These are phyloP conservation scores for Pythium aristosporum DNA, from an alignment of 352 stramenopile species.

Conservation along the genomic window DNA sequence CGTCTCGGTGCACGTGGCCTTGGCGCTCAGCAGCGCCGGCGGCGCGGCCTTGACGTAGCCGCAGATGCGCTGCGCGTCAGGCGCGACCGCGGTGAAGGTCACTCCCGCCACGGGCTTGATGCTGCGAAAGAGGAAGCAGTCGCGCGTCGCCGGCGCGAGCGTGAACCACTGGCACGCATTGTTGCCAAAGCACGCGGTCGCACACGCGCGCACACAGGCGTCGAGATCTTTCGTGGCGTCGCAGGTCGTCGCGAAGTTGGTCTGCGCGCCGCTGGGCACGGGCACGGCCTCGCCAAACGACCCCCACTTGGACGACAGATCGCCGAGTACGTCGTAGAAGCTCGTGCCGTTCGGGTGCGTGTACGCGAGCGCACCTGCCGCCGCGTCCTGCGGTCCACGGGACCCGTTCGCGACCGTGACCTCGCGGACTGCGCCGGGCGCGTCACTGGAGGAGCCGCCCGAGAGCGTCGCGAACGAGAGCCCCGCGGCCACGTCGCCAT, in stretches of 20 bases:
- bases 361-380: constrained; percentile 1
- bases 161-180: constrained; percentile 26
- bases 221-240: not conserved
- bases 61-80: constrained; percentile 13
- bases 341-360: constrained; percentile 6
- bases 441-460: not conserved
- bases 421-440: constrained; percentile 11
- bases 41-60: constrained; percentile 18
- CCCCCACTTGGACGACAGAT: constrained; percentile 21
- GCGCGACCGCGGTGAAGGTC: constrained; percentile 7
- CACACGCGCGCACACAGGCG: constrained; percentile 10
- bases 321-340: constrained; percentile 19
- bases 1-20: constrained; percentile 12
- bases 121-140: constrained; percentile 19
- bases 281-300: constrained; percentile 17
- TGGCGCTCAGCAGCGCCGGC: constrained; percentile 16
- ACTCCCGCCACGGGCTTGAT: constrained; percentile 12
- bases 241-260: constrained; percentile 9
- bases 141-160: constrained; percentile 16
- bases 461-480: constrained; percentile 15
- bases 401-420: constrained; percentile 9
- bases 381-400: not conserved
- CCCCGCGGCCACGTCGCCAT: constrained; percentile 9
- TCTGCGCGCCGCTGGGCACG: constrained; percentile 14
- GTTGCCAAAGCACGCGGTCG: constrained; percentile 15